Conservation (phyloP, 2,329 filamentous ascomycete genomes). For the Delphinella strobiligena region DNA sequence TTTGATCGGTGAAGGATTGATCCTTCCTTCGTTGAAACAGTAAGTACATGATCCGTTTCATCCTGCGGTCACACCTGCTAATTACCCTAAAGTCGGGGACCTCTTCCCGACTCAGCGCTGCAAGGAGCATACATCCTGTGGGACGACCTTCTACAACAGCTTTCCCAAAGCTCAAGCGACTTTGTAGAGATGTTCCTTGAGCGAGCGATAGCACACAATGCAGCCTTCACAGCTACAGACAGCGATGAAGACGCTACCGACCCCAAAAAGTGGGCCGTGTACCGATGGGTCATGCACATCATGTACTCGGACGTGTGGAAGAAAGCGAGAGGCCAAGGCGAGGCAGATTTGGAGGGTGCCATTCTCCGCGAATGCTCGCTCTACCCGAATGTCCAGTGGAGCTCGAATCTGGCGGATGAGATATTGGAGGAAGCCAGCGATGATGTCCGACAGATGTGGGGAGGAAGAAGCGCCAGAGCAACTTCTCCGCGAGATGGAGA, state of each 20-base stretch:
- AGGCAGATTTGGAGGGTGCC: constrained; percentile 5
- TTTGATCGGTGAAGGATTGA: constrained; percentile 23
- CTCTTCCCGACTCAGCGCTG: constrained; percentile 17
- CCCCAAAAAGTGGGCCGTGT: constrained; percentile 21
- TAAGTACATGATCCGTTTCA: constrained; percentile 11
- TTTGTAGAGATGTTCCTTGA: constrained; percentile 7
- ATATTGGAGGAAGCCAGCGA: constrained; percentile 3
- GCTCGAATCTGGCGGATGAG: constrained; percentile 19
- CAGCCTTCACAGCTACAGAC: background rate
- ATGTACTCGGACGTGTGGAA: constrained; percentile 25
- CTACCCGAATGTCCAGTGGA: constrained; percentile 24
- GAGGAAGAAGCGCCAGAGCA: constrained; percentile 2
- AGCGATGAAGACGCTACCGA: constrained; percentile 21
- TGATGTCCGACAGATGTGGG: constrained; percentile 9
- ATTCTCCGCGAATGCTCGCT: constrained; percentile 21
- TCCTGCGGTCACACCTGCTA: background rate
- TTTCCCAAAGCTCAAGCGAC: constrained; percentile 1
- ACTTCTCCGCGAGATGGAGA: constrained; percentile 12
- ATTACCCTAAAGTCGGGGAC: constrained; percentile 2
- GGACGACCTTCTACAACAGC: constrained; percentile 23
- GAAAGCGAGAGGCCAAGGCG: constrained; percentile 13
- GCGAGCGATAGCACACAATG: constrained; percentile 5
- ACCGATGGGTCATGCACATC: constrained; percentile 39
- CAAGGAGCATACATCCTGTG: constrained; percentile 34
- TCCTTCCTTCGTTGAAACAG: constrained; percentile 25